phyloP scores from a whole-genome alignment of 129 eudicot species.

The Smallanthus sonchifolius region DNA sequence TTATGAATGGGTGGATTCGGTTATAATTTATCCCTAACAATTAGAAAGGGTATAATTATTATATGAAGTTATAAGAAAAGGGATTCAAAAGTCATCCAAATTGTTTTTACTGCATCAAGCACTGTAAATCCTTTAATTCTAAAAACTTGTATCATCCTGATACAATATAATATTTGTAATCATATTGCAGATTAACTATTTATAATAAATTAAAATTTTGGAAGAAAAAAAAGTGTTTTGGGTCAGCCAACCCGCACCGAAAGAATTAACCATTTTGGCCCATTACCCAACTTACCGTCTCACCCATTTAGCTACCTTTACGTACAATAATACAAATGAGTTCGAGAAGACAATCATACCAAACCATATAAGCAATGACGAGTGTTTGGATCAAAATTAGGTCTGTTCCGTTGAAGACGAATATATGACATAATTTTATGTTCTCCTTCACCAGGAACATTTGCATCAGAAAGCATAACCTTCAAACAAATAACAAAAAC shows the following conservation, averaged over 20 bases:
- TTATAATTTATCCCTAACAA: neutral
- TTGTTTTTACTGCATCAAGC: neutral
- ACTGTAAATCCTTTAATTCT: no score
- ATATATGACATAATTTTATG: conserved; percentile 95
- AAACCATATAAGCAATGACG: conserved; percentile 92
- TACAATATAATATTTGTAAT: neutral
- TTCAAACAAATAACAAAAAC: conserved; percentile 27
- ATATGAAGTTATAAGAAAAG: neutral
- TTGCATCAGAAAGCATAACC: conserved; percentile 97
- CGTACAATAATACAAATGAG: conserved; percentile 1
- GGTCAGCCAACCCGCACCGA: neutral
- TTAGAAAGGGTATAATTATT: neutral
- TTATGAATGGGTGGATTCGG: neutral
- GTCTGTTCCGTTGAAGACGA: conserved; percentile 89
- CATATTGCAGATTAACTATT: neutral
- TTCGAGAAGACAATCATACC: conserved; percentile 41
- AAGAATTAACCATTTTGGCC: neutral
- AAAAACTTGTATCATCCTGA: neutral
- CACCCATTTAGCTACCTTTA: neutral
- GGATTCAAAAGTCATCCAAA: neutral
- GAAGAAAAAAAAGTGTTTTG: neutral
- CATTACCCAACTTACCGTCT: neutral
- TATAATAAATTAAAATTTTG: neutral
- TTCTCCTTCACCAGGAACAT: conserved; percentile 99
- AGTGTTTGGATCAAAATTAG: conserved; percentile 92